Base-by-base conservation (phyloP, 2,329 filamentous ascomycete genomes). In the Colletotrichum endophyticum region DNA sequence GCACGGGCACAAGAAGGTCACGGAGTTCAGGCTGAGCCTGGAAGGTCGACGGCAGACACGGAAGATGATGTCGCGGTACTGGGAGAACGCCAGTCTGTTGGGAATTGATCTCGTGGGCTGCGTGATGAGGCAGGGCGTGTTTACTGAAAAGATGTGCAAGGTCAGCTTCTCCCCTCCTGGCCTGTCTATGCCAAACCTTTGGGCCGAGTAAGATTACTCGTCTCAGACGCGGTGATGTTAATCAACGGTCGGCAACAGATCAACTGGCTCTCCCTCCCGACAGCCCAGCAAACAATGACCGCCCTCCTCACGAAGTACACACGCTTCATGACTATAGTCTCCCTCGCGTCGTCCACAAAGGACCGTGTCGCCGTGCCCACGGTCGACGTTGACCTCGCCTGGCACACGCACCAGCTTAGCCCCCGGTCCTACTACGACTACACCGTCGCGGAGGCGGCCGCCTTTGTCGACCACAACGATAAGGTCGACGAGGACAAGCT, bases 381-480 rank as follows among this genome's bases (percentile, higher is more conserved):
- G 1, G 85, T 94, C 2, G 93, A 95, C 78, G 88, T 95, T 12
- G 93, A 95, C 81, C 85, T 95, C 2, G 93, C 90, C 2, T 95
- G 93, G 93, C 94, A 96, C 81, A 95, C 94, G 0, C 94, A 95
- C 82, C 93, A 95, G 81, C 89, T 95, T 4, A 89, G 86, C 15
- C 92, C 94, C 0, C 80, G 82, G 5, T 80, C 84, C n/a, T 95
- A 95, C 84, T 92, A 90, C 80, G 76, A 81, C 19, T 92, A 89
- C 82, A 92, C 90, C 11, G 80, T 88, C 6, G 63, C 68, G 2
- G 81, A 83, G 44, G 89, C 88, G 4, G 73, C 73, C 4, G 89
- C 88, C 61, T 94, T 95, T 81, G 89, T 95, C 80, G 92, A 95
- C 81, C 95, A 98, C 81, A 94, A 97, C 83, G 95, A 98, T 86